Evolutionary conservation across 1,139 yeast species (phyloP), one percentile per base, ranked within the genome.

Genomic region (Candida buenavistaensis): DNA sequence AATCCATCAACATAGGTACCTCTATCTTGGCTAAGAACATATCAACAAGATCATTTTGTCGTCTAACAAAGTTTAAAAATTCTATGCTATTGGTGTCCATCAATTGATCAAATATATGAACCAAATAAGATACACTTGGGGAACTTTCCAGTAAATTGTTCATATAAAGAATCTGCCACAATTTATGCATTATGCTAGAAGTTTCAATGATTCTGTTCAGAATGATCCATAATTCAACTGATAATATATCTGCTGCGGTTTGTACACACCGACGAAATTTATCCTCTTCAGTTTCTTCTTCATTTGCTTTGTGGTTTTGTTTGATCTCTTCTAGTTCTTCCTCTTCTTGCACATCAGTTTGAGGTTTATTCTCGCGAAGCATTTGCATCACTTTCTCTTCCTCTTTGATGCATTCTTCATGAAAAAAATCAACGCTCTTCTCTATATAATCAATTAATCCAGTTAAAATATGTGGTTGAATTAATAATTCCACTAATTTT

Each of bases 1-100:
- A 78, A 45, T 71, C 77, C 74, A 68, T 69, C 23, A 71, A 50
- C 69, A 80, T 72, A 1, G 84, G 82, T 20, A 77, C 72, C 38
- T 77, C 82, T 23, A 79, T 66, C 47, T 78, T 80, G 25, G 59
- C 60, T 29, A 78, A 51, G 47, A 78, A 78, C 9, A 69, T 62
- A 42, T 78, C 82, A 6, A 78, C 85, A 33, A 80, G 55, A 43
- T 64, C 61, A 0, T 59, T 56, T 48, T 77, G 80, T 26, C 68
- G 62, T 41, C 83, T 57, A 26, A 80, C 65, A 45, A 75, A 79
- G 45, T 77, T 75, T 38, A 78, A 58, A 40, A 78, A 64, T 41
- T 69, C 74, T 15, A 69, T 66, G 46, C 71, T 62, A 44, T 70
- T 69, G 9, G 72, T 58, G 32, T 68, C 74, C 72, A 70, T 64